Base-by-base conservation (phyloP, 495 filamentous ascomycete genomes). In the Bombardia bombarda region DNA sequence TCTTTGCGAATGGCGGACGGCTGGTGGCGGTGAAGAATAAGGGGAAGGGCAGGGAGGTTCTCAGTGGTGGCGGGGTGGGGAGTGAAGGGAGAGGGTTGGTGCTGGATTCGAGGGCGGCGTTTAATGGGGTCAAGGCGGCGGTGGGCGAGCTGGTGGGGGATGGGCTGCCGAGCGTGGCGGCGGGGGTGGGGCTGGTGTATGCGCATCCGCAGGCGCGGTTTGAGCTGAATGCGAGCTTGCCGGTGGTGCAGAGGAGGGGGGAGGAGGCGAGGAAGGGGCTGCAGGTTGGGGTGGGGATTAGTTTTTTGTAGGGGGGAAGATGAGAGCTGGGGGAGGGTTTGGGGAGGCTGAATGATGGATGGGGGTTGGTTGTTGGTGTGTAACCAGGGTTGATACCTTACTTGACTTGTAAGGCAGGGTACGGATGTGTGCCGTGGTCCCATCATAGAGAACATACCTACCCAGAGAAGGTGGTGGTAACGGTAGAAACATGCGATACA, bases 211-310 rank as follows among this genome's bases (percentile, higher is more conserved):
- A 87, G 6, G 92, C 90, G 28, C 73, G 92, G 44, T 95, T 98
- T 52, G 92, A 98, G 70, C 64, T 98, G 44, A 97, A 96, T 57
- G 95, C 97, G 59, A 86, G 84, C 46, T 58, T 98, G 34, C 92
- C 92, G 4, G 54, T 98, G 42, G 86, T 90, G 22, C 52, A 85
- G 50, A 73, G 92, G 39, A 77, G 70, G 51, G 86, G 84, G 9
- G 92, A 98, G 63, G 83, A 90, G 52, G 82, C 75, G 14, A 76
- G 92, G 32, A 98, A 98, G 67, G 92, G 92, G 7, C 50, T 99
- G 50, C 84, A 88, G 57, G 80, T 99, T 55, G 92, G 92, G 10
- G 84, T 99, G 24, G 92, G 92, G 20, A 87, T 97, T 49, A 93
- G 79, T 58, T 95, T 97, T 60, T 65, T 96, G 65, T 98, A n/a